Evolutionary conservation across 495 filamentous ascomycete genomes (phyloP), one percentile per base, ranked within the genome.

Genomic region (Jackrogersella minutella): DNA sequence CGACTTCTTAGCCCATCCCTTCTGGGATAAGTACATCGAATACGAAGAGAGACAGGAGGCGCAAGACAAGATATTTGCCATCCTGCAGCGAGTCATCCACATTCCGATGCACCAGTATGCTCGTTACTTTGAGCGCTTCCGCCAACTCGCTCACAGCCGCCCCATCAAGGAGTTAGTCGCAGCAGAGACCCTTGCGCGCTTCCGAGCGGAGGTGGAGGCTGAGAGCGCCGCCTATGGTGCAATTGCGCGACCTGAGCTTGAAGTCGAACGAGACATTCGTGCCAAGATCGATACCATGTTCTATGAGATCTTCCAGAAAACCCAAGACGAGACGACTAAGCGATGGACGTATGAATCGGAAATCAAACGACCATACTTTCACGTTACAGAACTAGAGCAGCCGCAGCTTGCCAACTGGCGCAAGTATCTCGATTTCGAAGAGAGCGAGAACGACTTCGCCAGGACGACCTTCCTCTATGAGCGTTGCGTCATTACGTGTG

Each of bases 11-110:
- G 88, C 93, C 3, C 93, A 97, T 73, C 93, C 92, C 0, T 97
- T 99, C 82, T 99, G 95, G 95, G 96, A 98, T 72, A 98, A 97
- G 78, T 99, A 97, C 70, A 85, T 98, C 53, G 95, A 97, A 70
- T 98, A 93, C 70, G 95, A 98, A 72, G 93, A 97, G 71, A 87
- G 93, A 7, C 79, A 94, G 46, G 93, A 97, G 72, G 90, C 90
- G 0, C 86, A 90, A 28, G 91, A 96, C 62, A 91, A 88, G 73
- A 93, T 98, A 51, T 94, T 97, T 62, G 85, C 84, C 7, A 91
- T 99, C 52, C 83, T 97, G 26, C 85, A 85, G 44, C 91, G 96
- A 33, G 85, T 98, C 41, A 90, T 97, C 49, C 88, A 91, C 71
- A 94, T 99, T 39, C 96, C 96, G 1, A 92, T 97, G 89, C 93